Evolutionary conservation across 441 rosid genomes (phyloP).

Genomic region (Isatis lusitanica): DNA sequence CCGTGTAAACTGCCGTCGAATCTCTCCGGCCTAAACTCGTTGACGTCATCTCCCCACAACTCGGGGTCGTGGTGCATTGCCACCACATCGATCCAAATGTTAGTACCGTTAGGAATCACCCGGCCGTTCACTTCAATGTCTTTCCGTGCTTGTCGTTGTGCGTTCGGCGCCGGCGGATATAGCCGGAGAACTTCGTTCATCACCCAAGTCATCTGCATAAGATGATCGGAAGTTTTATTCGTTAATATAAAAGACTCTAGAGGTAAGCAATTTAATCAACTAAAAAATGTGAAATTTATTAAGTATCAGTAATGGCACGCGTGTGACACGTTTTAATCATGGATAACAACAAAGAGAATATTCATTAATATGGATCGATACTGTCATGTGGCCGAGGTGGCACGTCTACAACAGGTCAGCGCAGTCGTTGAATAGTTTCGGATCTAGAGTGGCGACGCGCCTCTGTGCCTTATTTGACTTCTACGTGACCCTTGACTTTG

Average conservation of each 20-base stretch:
- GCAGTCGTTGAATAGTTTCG: slow-evolving; percentile 28
- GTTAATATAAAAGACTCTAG: not conserved
- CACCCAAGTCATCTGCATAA: slow-evolving; percentile 84
- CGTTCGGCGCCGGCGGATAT: slow-evolving; percentile 87
- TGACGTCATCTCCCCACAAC: slow-evolving; percentile 83
- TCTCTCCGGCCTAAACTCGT: slow-evolving; percentile 82
- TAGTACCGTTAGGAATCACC: slow-evolving; percentile 71
- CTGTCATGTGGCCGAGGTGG: slow-evolving; percentile 18
- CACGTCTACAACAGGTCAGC: not conserved
- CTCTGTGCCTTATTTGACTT: slow-evolving; percentile 17
- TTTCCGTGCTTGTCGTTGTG: slow-evolving; percentile 75
- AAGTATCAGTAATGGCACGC: not conserved
- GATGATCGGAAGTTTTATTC: not conserved
- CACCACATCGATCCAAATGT: slow-evolving; percentile 90
- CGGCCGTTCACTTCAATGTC: slow-evolving; percentile 58
- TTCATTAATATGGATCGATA: not conserved
- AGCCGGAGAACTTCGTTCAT: slow-evolving; percentile 83
- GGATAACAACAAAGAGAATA: not conserved
- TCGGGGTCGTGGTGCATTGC: slow-evolving; percentile 82
- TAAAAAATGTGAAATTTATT: not conserved
- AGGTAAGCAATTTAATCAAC: not conserved
- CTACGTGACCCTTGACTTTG: slow-evolving; percentile 24
- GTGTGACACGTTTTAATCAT: slow-evolving; percentile 23
- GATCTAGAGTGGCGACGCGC: slow-evolving; percentile 7
- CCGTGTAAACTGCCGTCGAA: slow-evolving; percentile 66